Evolutionary conservation across 345 rosid species (phyloP).

Genomic region (Stellera chamaejasme): DNA sequence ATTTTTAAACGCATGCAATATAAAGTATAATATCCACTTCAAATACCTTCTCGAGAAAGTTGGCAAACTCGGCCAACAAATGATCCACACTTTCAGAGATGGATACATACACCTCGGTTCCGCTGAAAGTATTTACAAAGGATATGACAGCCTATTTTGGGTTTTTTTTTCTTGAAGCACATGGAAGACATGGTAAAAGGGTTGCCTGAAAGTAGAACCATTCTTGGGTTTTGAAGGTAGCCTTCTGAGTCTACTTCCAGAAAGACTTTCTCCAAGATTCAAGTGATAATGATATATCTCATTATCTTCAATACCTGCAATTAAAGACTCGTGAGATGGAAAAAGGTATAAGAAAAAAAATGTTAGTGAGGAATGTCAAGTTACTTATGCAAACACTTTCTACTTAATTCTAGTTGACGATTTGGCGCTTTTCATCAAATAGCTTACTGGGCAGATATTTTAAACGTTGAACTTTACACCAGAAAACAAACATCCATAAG

Average conservation of each 20-base stretch:
- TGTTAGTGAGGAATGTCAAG: neutral
- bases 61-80: slow-evolving; percentile 31
- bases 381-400: neutral
- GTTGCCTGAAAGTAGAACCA: slow-evolving; percentile 67
- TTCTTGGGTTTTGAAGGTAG: slow-evolving; percentile 72
- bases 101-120: slow-evolving; percentile 61
- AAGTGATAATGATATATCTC: slow-evolving; percentile 46
- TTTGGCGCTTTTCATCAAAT: neutral
- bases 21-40: too few relatives aligned
- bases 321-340: neutral
- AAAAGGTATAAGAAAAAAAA: too few relatives aligned
- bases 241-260: slow-evolving; percentile 34
- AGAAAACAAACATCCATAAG: neutral
- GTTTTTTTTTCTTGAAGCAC: neutral
- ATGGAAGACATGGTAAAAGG: slow-evolving; percentile 2
- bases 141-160: slow-evolving; percentile 3
- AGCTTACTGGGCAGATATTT: neutral
- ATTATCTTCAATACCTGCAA: slow-evolving; percentile 50
- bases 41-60: slow-evolving; percentile 62
- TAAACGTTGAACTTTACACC: slow-evolving; percentile 1
- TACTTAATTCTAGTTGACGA: neutral
- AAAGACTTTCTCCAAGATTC: slow-evolving; percentile 41
- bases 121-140: slow-evolving; percentile 33
- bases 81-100: slow-evolving; percentile 37
- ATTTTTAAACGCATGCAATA: too few relatives aligned